phyloP scores from a whole-genome alignment of 257 asterid genomes.

The Striga asiatica region DNA sequence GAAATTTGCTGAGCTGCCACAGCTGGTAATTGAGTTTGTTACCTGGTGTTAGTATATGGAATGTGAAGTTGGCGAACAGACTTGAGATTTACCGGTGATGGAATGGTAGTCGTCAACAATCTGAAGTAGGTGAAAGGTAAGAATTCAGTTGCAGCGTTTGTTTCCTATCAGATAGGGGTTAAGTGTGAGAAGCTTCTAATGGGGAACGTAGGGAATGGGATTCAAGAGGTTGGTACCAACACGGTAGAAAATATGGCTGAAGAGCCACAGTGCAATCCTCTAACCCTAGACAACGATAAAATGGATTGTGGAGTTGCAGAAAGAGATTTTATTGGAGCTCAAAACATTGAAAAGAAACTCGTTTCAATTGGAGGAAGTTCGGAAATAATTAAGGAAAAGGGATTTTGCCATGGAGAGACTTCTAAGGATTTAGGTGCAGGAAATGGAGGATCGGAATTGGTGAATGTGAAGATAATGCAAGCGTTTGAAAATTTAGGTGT shows the following conservation, averaged over 20 bases:
- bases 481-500: slow-evolving; percentile 20
- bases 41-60: neutral
- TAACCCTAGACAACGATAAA: slow-evolving; percentile 10
- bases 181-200: slow-evolving; percentile 8
- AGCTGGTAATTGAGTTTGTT: neutral
- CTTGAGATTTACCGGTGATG: slow-evolving; percentile 10
- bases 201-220: slow-evolving; percentile 19
- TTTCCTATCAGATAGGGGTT: slow-evolving; percentile 10
- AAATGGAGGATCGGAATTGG: slow-evolving; percentile 19
- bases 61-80: slow-evolving; percentile 16
- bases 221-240: slow-evolving; percentile 17
- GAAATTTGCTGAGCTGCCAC: slow-evolving; percentile 2
- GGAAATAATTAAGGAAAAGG: slow-evolving; percentile 9
- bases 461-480: slow-evolving; percentile 20
- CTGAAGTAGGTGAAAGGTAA: slow-evolving; percentile 11
- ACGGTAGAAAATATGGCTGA: slow-evolving; percentile 20
- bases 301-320: slow-evolving; percentile 20
- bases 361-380: slow-evolving; percentile 16
- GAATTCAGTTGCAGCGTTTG: slow-evolving; percentile 5
- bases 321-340: slow-evolving; percentile 25
- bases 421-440: slow-evolving; percentile 9
- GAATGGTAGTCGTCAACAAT: slow-evolving; percentile 14
- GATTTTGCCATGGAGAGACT: slow-evolving; percentile 11
- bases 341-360: slow-evolving; percentile 15
- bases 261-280: slow-evolving; percentile 13